These are phyloP conservation scores for Hanseniaspora opuntiae DNA, from an alignment of 805 yeast genomes.

Conservation along the genomic window DNA sequence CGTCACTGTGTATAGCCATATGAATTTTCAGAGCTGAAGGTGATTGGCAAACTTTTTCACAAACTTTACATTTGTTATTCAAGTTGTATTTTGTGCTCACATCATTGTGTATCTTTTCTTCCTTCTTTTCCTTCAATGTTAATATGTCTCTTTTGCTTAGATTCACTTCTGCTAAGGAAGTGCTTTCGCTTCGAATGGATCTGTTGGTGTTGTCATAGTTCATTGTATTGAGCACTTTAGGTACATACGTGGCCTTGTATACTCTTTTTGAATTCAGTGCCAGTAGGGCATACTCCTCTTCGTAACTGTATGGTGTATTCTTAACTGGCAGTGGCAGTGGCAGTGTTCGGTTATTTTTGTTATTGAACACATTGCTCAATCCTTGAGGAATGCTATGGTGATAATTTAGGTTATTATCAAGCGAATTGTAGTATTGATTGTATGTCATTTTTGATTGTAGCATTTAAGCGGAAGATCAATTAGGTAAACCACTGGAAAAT, in stretches of 20 bases:
- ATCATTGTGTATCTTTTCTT: neutral
- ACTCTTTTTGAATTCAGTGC: neutral
- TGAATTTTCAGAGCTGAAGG: slow-evolving; percentile 10
- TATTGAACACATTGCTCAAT: neutral
- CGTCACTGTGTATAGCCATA: slow-evolving; percentile 9
- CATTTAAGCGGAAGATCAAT: no score
- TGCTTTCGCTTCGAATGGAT: neutral
- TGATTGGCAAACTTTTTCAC: slow-evolving; percentile 9
- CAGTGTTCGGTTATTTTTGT: slow-evolving; percentile 1
- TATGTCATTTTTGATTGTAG: neutral
- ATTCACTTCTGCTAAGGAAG: neutral
- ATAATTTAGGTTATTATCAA: neutral
- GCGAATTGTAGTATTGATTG: neutral
- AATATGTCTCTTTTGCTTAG: neutral
- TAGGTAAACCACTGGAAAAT: no score
- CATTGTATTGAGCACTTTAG: neutral
- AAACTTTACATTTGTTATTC: neutral
- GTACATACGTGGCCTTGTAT: neutral
- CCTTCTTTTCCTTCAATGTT: neutral
- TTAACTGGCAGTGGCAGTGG: neutral
- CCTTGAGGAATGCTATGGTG: neutral
- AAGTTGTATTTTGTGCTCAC: neutral
- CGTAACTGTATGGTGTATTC: neutral
- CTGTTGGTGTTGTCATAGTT: neutral
- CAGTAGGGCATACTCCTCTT: neutral